Conservation (phyloP, 2,329 filamentous ascomycete genomes). For the Colletotrichum noveboracense region DNA sequence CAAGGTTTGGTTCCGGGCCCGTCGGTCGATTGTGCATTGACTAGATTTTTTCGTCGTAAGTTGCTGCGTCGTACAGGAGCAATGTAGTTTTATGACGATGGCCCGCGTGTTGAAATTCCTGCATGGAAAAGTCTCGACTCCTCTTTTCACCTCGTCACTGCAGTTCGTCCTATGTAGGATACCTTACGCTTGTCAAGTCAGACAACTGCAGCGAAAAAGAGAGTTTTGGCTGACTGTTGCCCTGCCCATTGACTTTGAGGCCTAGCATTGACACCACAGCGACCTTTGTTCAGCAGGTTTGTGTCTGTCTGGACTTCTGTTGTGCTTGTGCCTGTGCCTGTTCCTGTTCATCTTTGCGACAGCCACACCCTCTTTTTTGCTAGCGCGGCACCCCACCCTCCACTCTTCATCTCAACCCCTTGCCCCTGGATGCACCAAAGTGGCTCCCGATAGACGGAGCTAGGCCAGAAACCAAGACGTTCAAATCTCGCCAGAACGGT, state of each 20-base stretch:
- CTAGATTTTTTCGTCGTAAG: background rate
- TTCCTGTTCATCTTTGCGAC: background rate
- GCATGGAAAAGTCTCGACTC: background rate
- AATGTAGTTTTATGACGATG: background rate
- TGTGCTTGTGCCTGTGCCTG: background rate
- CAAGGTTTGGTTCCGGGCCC: slow-evolving; percentile 2
- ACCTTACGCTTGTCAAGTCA: background rate
- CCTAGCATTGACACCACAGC: background rate
- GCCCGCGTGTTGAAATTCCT: background rate
- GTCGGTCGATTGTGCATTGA: background rate
- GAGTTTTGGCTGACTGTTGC: background rate
- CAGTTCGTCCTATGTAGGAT: background rate
- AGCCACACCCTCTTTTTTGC: background rate
- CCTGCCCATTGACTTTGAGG: background rate
- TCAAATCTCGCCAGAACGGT: slow-evolving; percentile 30
- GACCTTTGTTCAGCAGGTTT: background rate
- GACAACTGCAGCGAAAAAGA: background rate
- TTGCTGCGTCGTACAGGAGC: background rate
- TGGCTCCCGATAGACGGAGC: slow-evolving; percentile 18
- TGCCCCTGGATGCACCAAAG: slow-evolving; percentile 20
- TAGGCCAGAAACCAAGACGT: slow-evolving; percentile 27
- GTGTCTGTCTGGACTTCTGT: background rate
- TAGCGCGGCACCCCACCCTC: background rate
- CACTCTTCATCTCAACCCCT: slow-evolving; percentile 15
- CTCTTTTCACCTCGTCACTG: background rate